Percentiles rank a stretch among this genome's conserved stretches.
phyloP scores from a whole-genome alignment of 1,284 basidiomycete species.

The Wallemia mellicola region DNA sequence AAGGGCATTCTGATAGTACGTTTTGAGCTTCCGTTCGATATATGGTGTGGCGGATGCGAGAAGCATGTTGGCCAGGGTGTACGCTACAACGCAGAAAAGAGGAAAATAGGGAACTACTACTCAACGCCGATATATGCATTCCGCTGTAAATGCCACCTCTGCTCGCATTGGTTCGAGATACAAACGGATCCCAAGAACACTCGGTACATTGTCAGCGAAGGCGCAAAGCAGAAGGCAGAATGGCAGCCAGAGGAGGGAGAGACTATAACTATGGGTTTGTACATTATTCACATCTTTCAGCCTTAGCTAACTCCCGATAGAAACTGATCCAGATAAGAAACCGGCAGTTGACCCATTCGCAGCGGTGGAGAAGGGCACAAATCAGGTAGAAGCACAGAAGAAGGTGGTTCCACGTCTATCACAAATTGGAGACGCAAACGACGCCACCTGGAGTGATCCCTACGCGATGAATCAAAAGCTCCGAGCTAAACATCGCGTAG shows the following conservation, averaged over 20 bases:
- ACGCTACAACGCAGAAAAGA: constrained; percentile 94
- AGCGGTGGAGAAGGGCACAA: constrained; percentile 56
- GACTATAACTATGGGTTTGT: constrained; percentile 39
- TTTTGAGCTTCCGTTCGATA: constrained; percentile 70
- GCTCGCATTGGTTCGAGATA: constrained; percentile 79
- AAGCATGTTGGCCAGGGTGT: constrained; percentile 90
- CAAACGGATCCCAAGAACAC: constrained; percentile 96
- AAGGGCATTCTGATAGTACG: constrained; percentile 77
- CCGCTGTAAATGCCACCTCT: constrained; percentile 85
- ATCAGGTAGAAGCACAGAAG: constrained; percentile 33
- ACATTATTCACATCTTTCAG: constrained; percentile 24
- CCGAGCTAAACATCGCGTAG: constrained; percentile 49
- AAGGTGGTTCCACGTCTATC: constrained; percentile 46
- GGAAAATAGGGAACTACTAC: constrained; percentile 81
- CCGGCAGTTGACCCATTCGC: constrained; percentile 46
- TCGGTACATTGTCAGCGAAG: constrained; percentile 65
- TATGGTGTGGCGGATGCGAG: constrained; percentile 85
- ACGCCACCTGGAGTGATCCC: constrained; percentile 49
- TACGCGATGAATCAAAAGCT: constrained; percentile 42
- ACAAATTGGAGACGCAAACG: constrained; percentile 38
- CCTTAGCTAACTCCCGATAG: too few relatives aligned
- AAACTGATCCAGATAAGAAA: constrained; percentile 33
- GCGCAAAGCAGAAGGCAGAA: constrained; percentile 65
- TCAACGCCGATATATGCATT: constrained; percentile 82
- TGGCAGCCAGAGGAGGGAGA: constrained; percentile 93